Evolutionary conservation across 2,329 filamentous ascomycete genomes (phyloP).

Genomic region (Keithomyces neogunnii): DNA sequence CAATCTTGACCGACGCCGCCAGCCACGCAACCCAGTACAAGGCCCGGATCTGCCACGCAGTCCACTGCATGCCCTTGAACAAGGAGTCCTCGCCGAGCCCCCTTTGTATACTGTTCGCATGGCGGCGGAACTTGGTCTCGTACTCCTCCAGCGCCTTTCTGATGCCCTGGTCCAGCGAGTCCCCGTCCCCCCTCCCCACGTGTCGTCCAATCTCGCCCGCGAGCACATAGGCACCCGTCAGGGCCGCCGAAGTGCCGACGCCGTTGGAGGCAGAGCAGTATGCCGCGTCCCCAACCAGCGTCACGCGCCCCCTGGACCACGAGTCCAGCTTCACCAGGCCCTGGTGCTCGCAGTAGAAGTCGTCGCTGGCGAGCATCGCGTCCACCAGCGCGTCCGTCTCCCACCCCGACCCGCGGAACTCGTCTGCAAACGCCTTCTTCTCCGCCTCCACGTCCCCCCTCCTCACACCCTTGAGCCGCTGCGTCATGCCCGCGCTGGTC

Average conservation of each 20-base stretch:
- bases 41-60: background rate
- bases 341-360: constrained; percentile 36
- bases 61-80: too few relatives aligned
- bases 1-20: background rate
- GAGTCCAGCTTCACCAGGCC: constrained; percentile 31
- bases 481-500: constrained; percentile 15
- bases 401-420: constrained; percentile 38
- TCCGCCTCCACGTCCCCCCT: constrained; percentile 12
- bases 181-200: too few relatives aligned
- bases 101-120: too few relatives aligned
- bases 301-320: constrained; percentile 28
- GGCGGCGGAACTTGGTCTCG: too few relatives aligned
- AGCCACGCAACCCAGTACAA: background rate
- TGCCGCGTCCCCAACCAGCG: constrained; percentile 40
- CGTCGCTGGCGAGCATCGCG: constrained; percentile 23
- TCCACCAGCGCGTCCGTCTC: constrained; percentile 25
- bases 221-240: too few relatives aligned
- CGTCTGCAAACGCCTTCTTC: constrained; percentile 25
- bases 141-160: too few relatives aligned
- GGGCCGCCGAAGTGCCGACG: too few relatives aligned
- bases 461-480: constrained; percentile 13
- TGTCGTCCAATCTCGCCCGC: too few relatives aligned
- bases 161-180: too few relatives aligned
- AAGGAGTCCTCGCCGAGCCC: too few relatives aligned
- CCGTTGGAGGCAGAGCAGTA: constrained; percentile 14